Percentiles rank a stretch among this genome's conserved stretches.
Evolutionary conservation across 352 stramenopile species (phyloP).

Genomic region (Pythium scleroteichum): DNA sequence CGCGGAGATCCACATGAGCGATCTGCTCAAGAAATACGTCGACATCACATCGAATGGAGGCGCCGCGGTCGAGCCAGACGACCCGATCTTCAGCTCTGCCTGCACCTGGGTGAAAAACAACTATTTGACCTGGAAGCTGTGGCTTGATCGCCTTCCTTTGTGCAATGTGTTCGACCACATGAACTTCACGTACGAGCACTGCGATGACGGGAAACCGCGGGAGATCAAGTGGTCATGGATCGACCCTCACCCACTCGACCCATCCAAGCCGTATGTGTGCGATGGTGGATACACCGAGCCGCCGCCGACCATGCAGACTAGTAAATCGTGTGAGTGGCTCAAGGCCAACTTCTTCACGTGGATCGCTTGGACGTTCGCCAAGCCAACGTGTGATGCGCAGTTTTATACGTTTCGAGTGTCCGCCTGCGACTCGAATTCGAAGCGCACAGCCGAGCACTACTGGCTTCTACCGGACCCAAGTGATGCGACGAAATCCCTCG

Average conservation of each 20-base stretch:
- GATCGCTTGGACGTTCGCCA: slow-evolving; percentile 30
- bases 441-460: slow-evolving; percentile 36
- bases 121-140: slow-evolving; percentile 29
- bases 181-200: slow-evolving; percentile 26
- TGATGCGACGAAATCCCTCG: slow-evolving; percentile 24
- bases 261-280: slow-evolving; percentile 19
- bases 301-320: slow-evolving; percentile 21
- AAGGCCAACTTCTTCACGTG: slow-evolving; percentile 19
- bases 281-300: slow-evolving; percentile 26
- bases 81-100: slow-evolving; percentile 36
- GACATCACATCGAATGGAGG: slow-evolving; percentile 9
- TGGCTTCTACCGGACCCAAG: slow-evolving; percentile 38
- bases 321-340: slow-evolving; percentile 40
- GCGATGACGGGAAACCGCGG: slow-evolving; percentile 28
- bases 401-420: slow-evolving; percentile 51
- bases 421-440: slow-evolving; percentile 28
- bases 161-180: slow-evolving; percentile 32
- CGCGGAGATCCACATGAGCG: slow-evolving; percentile 33
- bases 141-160: slow-evolving; percentile 27
- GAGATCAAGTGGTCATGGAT: slow-evolving; percentile 28
- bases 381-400: slow-evolving; percentile 35
- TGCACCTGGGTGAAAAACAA: slow-evolving; percentile 35
- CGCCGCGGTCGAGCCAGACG: background rate
- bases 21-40: slow-evolving; percentile 28
- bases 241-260: slow-evolving; percentile 6